Conservation (phyloP, 441 rosid genomes). For the Aleurites moluccanus region DNA sequence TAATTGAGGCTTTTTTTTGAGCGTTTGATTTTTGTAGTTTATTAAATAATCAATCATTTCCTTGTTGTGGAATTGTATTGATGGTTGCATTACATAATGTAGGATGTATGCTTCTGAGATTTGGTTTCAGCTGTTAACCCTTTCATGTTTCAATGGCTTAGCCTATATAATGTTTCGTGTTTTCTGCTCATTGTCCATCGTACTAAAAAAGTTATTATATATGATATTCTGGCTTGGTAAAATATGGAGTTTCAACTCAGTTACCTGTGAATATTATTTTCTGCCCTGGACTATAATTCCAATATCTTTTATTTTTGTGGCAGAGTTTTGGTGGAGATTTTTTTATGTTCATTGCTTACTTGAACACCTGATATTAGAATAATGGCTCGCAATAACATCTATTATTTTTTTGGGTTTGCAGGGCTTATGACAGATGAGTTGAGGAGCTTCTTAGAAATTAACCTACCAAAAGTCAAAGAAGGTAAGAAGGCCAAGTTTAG, state of each 20-base stretch:
- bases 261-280: too few relatives aligned
- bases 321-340: too few relatives aligned
- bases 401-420: constrained; percentile 25
- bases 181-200: neutral
- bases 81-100: too few relatives aligned
- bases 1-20: too few relatives aligned
- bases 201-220: neutral
- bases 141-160: neutral
- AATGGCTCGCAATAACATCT: constrained; percentile 5
- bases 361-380: neutral
- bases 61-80: too few relatives aligned
- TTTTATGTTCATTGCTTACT: neutral
- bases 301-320: too few relatives aligned
- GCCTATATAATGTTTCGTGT: neutral
- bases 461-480: constrained; percentile 90
- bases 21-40: too few relatives aligned
- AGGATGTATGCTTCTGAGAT: neutral
- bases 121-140: neutral
- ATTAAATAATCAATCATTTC: too few relatives aligned
- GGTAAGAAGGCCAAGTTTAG: constrained; percentile 90
- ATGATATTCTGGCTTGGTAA: neutral
- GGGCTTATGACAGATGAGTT: constrained; percentile 89
- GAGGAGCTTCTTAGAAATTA: constrained; percentile 82
- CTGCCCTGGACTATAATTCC: too few relatives aligned
- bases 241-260: too few relatives aligned